Evolutionary conservation across 2,329 filamentous ascomycete species (phyloP).

Genomic region (Penicillium sp.): DNA sequence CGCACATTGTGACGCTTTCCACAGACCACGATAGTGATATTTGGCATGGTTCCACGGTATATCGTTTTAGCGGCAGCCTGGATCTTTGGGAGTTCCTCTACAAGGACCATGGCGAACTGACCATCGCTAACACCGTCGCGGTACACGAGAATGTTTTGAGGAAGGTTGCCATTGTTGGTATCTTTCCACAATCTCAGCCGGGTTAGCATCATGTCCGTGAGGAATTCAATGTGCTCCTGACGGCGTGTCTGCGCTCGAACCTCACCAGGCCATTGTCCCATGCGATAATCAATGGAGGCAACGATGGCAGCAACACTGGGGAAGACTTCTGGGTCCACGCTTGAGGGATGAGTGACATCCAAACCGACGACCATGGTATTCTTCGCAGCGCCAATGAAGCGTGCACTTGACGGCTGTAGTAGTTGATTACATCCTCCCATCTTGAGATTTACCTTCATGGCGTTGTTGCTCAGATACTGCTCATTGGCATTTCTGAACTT

Average conservation of each 20-base stretch:
- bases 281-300: conserved; percentile 63
- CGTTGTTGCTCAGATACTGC: conserved; percentile 65
- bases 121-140: conserved; percentile 86
- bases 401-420: conserved; percentile 51
- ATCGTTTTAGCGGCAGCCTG: conserved; percentile 57
- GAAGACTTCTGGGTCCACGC: conserved; percentile 53
- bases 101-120: conserved; percentile 67
- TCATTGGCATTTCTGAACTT: conserved; percentile 45
- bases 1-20: conserved; percentile 85
- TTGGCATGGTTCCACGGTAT: conserved; percentile 57
- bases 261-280: conserved; percentile 73
- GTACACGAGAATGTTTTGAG: conserved; percentile 75
- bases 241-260: conserved; percentile 52
- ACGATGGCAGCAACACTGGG: conserved; percentile 79
- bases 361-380: conserved; percentile 78
- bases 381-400: conserved; percentile 59
- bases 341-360: conserved; percentile 83
- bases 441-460: conserved; percentile 77
- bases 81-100: conserved; percentile 56
- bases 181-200: conserved; percentile 64
- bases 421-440: conserved; percentile 70
- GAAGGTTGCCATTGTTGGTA: conserved; percentile 54
- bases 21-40: conserved; percentile 70
- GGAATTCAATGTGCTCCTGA: conserved; percentile 65
- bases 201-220: conserved; percentile 60